phyloP scores from a whole-genome alignment of 2,329 filamentous ascomycete species.

The Colletotrichum theobromicola region DNA sequence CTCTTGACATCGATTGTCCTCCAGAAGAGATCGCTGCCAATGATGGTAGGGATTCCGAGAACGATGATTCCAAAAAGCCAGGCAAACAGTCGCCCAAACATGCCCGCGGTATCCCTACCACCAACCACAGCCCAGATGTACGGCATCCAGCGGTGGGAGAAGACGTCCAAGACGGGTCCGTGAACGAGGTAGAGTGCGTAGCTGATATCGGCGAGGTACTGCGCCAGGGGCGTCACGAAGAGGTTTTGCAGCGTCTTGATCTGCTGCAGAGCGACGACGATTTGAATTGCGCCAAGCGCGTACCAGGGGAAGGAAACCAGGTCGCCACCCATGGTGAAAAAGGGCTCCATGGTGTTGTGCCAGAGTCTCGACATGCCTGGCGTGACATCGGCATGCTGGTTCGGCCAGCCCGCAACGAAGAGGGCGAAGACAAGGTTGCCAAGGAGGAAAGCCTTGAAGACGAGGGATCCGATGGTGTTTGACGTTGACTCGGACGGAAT shows the following conservation, averaged over 20 bases:
- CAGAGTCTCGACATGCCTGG: conserved; percentile 36
- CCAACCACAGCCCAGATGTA: conserved; percentile 30
- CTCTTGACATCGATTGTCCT: conserved; percentile 54
- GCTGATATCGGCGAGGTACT: conserved; percentile 62
- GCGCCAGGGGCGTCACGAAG: conserved; percentile 52
- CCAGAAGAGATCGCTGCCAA: conserved; percentile 65
- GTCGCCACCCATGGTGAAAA: conserved; percentile 34
- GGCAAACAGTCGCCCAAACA: conserved; percentile 33
- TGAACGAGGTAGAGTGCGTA: conserved; percentile 66
- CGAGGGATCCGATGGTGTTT: conserved; percentile 8
- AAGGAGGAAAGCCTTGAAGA: conserved; percentile 27
- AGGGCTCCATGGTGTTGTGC: conserved; percentile 37
- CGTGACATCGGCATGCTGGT: conserved; percentile 35
- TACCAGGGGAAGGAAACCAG: conserved; percentile 40
- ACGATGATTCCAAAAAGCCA: conserved; percentile 44
- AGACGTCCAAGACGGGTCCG: conserved; percentile 50
- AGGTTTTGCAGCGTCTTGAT: conserved; percentile 31
- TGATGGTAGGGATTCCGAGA: conserved; percentile 46
- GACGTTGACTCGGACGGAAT: neutral
- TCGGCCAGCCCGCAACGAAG: conserved; percentile 47
- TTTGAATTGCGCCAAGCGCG: conserved; percentile 38
- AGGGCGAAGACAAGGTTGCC: conserved; percentile 32
- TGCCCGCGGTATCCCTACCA: conserved; percentile 35
- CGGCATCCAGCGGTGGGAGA: conserved; percentile 29
- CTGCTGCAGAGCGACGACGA: conserved; percentile 35